Evolutionary conservation across 2,329 filamentous ascomycete species (phyloP), one percentile per base, ranked within the genome.

Genomic region (Monilinia aucupariae): DNA sequence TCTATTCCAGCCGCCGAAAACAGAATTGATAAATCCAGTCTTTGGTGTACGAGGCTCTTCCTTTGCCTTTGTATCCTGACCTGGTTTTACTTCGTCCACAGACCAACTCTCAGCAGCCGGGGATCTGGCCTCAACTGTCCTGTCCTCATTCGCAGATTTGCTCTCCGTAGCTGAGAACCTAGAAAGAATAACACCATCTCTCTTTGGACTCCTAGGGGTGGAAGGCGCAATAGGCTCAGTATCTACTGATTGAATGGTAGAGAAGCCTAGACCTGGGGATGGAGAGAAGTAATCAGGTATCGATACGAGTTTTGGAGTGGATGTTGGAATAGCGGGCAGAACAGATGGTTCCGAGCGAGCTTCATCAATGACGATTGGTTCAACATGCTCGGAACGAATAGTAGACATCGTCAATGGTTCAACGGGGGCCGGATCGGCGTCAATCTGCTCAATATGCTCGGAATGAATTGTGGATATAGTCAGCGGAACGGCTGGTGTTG

Each of bases 161-260:
- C n/a, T 47, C 22, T 20, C 54, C 41, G 41, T 20, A 58, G 30
- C 41, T 13, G 41, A 30, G 30, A 47, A 47, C 22, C 77, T 77
- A 0, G 83, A 80, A 27, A 86, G 78, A 63, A 86, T 81, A 66
- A 86, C 82, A 0, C 75, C 84, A 66, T 84, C 79, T 63, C 82
- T 77, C 74, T 78, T 81, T 1, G 81, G 81, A 67, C 79, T 84
- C 51, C 79, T 78, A 27, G 78, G 76, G 48, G 76, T 74, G 64
- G 62, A n/a, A 25, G 68, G 68, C 25, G 69, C 68, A 45, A 72
- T 68, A 32, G 73, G 73, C 51, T 72, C 71, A 3, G 68, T 74
- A 55, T 69, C 63, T 37, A 73, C 63, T 17, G 68, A 70, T 37
- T 68, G 66, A 27, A 74, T 71, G 15, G 66, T 67, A 22, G 72